Base-by-base conservation (phyloP, 352 stramenopile genomes). In the Phytophthora meadii region DNA sequence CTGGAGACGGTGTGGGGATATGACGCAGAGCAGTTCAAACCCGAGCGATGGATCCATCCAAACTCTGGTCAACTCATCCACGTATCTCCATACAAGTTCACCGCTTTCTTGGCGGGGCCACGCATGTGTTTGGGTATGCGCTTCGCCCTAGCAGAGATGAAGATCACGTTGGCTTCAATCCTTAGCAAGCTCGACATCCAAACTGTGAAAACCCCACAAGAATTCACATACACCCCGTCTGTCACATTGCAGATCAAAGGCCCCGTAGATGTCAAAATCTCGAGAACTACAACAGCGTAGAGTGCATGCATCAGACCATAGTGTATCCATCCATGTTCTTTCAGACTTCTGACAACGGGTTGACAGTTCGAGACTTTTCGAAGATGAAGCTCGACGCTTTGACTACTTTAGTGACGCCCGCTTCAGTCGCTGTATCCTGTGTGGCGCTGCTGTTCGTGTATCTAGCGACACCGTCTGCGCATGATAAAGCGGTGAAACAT, bases 1-100 rank as follows among this genome's bases (percentile, higher is more conserved):
- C 63, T 86, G 15, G 70, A 73, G 28, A 77, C 64, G 34, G 62
- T 77, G n/a, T 77, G 65, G 70, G 70, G 70, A 0, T 28, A 77
- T 1, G 85, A 93, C 54, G 81, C 79, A 2, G 64, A 70, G 1
- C 52, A 76, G 37, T 90, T 77, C 57, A 85, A 84, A 11, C 83
- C 87, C 0, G 79, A 93, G 32, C 77, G 81, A 7, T 93, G 81
- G 79, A 73, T 93, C 49, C 76, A 89, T 41, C 15, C 4, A 22
- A 30, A 48, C 44, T 54, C 55, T 2, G 58, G 53, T 14, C 79
- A 77, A 40, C 47, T 72, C 10, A 36, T 70, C 8, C 65, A 61
- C 36, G 39, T 68, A 28, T 77, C 68, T 47, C 62, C 54, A 3
- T 81, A 61, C 59, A 77, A 71, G 44, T 87, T 86, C 59, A 74